Evolutionary conservation across 345 rosid genomes (phyloP), one percentile per base, ranked within the genome.

Genomic region (Anastatica hierochuntica): DNA sequence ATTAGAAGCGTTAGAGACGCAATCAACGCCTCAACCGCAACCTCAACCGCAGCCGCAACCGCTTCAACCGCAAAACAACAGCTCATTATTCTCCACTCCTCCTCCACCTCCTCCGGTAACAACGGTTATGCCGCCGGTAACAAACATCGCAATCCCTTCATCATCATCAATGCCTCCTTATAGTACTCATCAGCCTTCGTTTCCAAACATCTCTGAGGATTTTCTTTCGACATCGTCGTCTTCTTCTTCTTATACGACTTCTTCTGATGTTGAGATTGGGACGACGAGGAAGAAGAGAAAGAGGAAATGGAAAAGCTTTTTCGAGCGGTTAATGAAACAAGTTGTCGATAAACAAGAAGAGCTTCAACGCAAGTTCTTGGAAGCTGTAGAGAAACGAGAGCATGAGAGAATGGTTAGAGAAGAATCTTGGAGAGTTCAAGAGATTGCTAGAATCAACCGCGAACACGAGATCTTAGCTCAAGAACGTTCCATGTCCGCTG

Each of bases 341-440:
- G 88, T 89, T 24, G 68, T 76, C 10, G 67, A 73, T 39, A 83
- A 76, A 67, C 95, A 89, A 49, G 94, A 85, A 43, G 80, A 74
- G 39, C 73, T 85, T 77, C 97, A 89, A 64, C 78, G 61, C 65
- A 79, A 62, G 51, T 85, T 89, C 62, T 53, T 85, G 58, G 95
- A 89, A 62, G 75, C 79, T 3, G 76, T 89, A 7, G 95, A 85
- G 63, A 83, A 73, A 58, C 65, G 79, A 2, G 97, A 89, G 13
- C 79, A 69, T 0, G 94, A 89, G 33, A 75, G 88, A 58, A 43
- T 77, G 52, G 64, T 29, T 2, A 70, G 84, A n/a, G 95, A 89
- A 63, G 94, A 89, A 20, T 75, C 88, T 38, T 89, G 97, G 95
- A 75, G 85, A 61, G 47, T 60, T 57, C 95, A 85, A 53, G 95